Evolutionary conservation across 192 early-diverging fungal species (phyloP).

Genomic region (Hyaloraphidium curvatum): DNA sequence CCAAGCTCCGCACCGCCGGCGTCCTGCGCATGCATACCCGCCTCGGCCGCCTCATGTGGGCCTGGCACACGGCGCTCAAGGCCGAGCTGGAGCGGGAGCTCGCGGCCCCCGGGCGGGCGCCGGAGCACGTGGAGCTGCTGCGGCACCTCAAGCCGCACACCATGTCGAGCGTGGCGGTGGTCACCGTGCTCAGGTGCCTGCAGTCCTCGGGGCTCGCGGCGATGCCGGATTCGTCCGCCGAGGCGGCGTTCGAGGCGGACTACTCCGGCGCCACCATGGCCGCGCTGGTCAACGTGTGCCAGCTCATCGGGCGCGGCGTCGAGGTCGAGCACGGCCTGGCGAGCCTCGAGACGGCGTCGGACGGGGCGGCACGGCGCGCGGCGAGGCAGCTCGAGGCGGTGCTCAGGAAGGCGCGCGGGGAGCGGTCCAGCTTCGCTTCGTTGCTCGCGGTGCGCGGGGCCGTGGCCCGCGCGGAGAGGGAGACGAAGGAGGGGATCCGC

Average conservation of each 20-base stretch:
- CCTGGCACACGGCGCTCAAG: conserved; percentile 55
- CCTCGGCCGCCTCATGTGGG: conserved; percentile 38
- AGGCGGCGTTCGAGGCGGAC: no score
- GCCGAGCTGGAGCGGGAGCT: conserved; percentile 51
- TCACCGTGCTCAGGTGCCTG: conserved; percentile 4
- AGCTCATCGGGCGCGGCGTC: no score
- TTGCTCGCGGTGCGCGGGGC: background rate
- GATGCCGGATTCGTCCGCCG: conserved; percentile 52
- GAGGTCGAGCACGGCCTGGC: no score
- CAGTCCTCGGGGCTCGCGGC: conserved; percentile 26
- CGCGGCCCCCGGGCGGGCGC: conserved; percentile 20
- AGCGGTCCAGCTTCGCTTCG: background rate
- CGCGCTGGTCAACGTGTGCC: no score
- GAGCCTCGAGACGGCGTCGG: no score
- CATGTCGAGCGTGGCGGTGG: background rate
- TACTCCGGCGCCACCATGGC: no score
- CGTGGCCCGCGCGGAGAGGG: background rate
- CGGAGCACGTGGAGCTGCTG: background rate
- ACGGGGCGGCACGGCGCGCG: no score
- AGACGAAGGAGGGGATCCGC: background rate
- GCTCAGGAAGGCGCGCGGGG: background rate
- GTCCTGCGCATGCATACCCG: no score
- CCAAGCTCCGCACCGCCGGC: no score
- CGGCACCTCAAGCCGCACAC: background rate
- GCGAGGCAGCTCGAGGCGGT: background rate